These are phyloP conservation scores for Litsea cubeba DNA, from an alignment of 164 flowering plant species.

Conservation along the genomic window DNA sequence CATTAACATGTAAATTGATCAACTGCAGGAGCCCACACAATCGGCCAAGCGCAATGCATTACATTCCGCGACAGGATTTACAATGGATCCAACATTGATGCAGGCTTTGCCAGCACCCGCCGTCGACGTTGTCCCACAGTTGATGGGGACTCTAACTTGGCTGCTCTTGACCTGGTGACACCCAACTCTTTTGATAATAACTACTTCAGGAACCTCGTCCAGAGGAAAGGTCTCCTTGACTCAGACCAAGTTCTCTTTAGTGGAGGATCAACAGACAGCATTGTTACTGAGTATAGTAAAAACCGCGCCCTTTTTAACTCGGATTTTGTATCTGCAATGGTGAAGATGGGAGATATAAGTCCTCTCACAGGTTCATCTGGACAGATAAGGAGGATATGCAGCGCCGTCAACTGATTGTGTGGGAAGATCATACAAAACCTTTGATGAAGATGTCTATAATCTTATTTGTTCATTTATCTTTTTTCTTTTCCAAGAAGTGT, in stretches of 20 bases:
- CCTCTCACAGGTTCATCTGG: constrained; percentile 40
- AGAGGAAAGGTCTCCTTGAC: constrained; percentile 11
- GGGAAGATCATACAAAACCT: background rate
- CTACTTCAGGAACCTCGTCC: constrained; percentile 40
- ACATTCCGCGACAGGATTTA: constrained; percentile 30
- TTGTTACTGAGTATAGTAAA: constrained; percentile 8
- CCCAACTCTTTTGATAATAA: constrained; percentile 40
- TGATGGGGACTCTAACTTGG: constrained; percentile 25
- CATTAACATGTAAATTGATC: background rate
- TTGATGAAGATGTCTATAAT: background rate
- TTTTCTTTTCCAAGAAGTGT: background rate
- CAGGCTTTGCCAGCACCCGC: constrained; percentile 34
- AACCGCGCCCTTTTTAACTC: background rate
- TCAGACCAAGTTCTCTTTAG: constrained; percentile 16
- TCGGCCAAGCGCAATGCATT: constrained; percentile 33
- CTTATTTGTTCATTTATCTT: no score
- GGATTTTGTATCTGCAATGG: constrained; percentile 17
- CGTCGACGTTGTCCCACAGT: constrained; percentile 28
- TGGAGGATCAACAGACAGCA: constrained; percentile 13
- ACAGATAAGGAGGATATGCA: constrained; percentile 33
- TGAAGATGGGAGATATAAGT: constrained; percentile 18
- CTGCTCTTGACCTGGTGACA: constrained; percentile 47
- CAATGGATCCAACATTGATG: constrained; percentile 37
- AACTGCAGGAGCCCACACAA: constrained; percentile 35
- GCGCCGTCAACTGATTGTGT: constrained; percentile 16